Evolutionary conservation across 192 early-diverging fungal genomes (phyloP), one percentile per base, ranked within the genome.

Genomic region (Thoreauomyces humboldtii): DNA sequence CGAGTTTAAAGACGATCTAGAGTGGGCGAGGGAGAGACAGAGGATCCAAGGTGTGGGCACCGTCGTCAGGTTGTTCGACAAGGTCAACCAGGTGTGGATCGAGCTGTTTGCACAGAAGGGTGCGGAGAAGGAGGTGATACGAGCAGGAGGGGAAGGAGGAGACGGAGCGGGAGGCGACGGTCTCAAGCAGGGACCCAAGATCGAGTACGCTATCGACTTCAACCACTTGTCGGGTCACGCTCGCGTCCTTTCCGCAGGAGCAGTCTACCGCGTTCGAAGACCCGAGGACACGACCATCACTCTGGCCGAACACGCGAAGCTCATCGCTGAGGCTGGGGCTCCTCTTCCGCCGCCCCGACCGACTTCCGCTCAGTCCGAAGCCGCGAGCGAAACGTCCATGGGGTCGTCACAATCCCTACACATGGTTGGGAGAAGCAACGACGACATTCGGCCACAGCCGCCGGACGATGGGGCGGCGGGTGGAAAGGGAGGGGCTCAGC

Each of bases 161-260:
- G 52, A 56, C 17, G 42, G 28, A 29, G 38, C 41, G 17, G 43
- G n/a, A n/a, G 59, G n/a, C 19, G 67, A 46, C 4, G 28, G 14
- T 24, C 55, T 25, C n/a, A 37, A 45, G 6, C 38, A 4, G 31
- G 24, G 52, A 14, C 32, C 7, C 6, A 41, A 53, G 2, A 24
- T 27, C 2, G 29, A 65, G 12, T 76, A 61, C 29, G 62, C 56
- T 41, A 66, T 76, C 17, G 58, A 76, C 55, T 55, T 76, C 36
- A 69, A 70, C 52, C 74, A 76, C 53, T 34, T 76, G 35, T 21
- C 25, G n/a, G 74, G 74, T 1, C 64, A 69, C n/a, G 66, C 74
- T 2, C 60, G 70, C 17, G 65, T 53, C 7, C 58, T 76, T 15
- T 76, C 74, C 2, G 74, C 52, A 38, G 69, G 66, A 21, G 74